Evolutionary conservation across 2,329 filamentous ascomycete species (phyloP).

Genomic region (Elsinoe ampelina): DNA sequence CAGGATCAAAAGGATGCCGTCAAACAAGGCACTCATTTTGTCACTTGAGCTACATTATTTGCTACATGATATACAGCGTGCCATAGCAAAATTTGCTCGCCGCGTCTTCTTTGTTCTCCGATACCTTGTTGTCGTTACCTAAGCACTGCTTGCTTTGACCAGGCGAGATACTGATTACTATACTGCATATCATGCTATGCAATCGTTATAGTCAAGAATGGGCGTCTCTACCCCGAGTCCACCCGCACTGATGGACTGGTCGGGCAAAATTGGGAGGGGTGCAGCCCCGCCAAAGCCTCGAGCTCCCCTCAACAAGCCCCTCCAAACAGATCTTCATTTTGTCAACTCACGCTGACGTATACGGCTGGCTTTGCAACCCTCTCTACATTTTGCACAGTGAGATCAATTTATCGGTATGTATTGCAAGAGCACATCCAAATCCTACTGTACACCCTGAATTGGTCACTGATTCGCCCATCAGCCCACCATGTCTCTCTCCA

Average conservation of each 20-base stretch:
- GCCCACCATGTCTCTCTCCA: conserved; percentile 74
- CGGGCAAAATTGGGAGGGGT: background rate
- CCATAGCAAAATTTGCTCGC: no score
- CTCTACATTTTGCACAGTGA: background rate
- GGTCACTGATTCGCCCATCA: conserved; percentile 22
- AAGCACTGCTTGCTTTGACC: no score
- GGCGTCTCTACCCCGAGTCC: background rate
- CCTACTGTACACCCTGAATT: background rate
- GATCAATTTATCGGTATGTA: background rate
- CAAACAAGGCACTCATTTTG: no score
- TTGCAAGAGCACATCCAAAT: background rate
- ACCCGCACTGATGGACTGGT: background rate
- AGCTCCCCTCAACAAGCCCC: conserved; percentile 13
- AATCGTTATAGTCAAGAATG: no score
- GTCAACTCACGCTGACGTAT: background rate
- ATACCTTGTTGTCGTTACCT: no score
- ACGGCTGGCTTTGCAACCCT: no score
- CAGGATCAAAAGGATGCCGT: no score
- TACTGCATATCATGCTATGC: no score
- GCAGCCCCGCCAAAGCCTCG: background rate
- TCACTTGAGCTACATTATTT: no score
- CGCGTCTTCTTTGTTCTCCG: no score
- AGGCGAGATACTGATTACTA: no score
- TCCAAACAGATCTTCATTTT: conserved; percentile 9
- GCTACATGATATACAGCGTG: no score